Evolutionary conservation across 2,329 filamentous ascomycete species (phyloP), one percentile per base, ranked within the genome.

Genomic region (Talaromyces funiculosus): DNA sequence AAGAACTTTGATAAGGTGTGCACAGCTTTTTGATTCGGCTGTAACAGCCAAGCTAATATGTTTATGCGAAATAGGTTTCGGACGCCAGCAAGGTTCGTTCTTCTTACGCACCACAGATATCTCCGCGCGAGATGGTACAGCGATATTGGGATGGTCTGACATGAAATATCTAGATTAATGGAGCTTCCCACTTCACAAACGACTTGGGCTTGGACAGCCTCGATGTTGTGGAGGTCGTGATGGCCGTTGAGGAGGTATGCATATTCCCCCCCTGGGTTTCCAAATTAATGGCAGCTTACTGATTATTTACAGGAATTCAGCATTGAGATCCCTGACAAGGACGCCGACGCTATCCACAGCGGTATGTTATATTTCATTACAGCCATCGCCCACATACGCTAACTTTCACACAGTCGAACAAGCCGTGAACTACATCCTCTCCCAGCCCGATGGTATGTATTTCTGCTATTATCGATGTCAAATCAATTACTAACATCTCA

Each of bases 221-320:
- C 78, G 94, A 99, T 78, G 97, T 94, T 65, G 94, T 99, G 66
- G 94, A 99, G 84, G 94, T 99, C 68, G 94, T 99, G 71, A 99
- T 99, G 94, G 94, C 94, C 67, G 97, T 99, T 80, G 94, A 99
- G 85, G 94, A 99, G 87, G 89, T 92, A 79, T 66, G 31, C 4
- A 42, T 47, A 42, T 47, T 2, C 24, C n/a, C 24, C n/a, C 14
- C 8, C 20, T 18, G 2, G 14, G 12, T 14, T 35, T 7, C 20
- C 20, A 18, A 12, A 47, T 33, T 31, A 33, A 10, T 18, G 14
- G 31, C 40, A 45, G 38, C 53, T 26, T 47, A 61, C 60, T 63
- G 14, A 60, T 16, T 49, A 24, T 57, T 35, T 51, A 70, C 69
- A 87, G 86, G 86, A 89, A 73, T 89, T 89, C 80, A 88, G 91